Percentiles rank a stretch among this genome's conserved stretches.
These are phyloP conservation scores for Lantana camara DNA, from an alignment of 257 asterid genomes.

Conservation along the genomic window DNA sequence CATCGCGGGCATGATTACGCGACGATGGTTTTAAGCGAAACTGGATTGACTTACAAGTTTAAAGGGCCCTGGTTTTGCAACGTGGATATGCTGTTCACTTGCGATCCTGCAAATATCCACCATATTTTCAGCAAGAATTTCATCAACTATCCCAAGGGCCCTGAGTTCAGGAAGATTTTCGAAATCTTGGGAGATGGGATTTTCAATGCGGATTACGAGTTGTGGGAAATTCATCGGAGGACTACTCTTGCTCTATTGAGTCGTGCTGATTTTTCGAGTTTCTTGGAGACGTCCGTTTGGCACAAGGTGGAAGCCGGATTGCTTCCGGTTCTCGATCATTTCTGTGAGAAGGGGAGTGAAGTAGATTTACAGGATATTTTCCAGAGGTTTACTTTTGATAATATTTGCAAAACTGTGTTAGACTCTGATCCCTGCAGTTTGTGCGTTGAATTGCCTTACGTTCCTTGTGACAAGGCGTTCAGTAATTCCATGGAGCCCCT, in stretches of 20 bases:
- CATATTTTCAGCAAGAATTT: conserved; percentile 48
- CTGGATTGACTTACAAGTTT: conserved; percentile 37
- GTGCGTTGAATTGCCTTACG: conserved; percentile 31
- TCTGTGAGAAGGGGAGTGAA: background rate
- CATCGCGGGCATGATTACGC: conserved; percentile 32
- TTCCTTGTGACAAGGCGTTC: conserved; percentile 45
- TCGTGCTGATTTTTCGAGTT: conserved; percentile 16
- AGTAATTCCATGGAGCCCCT: conserved; percentile 28
- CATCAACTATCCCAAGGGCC: conserved; percentile 52
- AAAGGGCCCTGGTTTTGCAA: conserved; percentile 40
- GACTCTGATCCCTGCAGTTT: conserved; percentile 39
- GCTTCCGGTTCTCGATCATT: conserved; percentile 39
- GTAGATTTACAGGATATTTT: conserved; percentile 50
- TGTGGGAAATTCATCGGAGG: conserved; percentile 50
- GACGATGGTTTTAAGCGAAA: conserved; percentile 30
- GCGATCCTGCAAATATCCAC: conserved; percentile 54
- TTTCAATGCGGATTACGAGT: conserved; percentile 45
- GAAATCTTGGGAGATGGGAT: conserved; percentile 52
- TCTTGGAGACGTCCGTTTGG: conserved; percentile 28
- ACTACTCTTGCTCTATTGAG: conserved; percentile 26
- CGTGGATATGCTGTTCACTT: conserved; percentile 42
- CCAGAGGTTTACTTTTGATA: conserved; percentile 43
- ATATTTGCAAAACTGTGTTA: conserved; percentile 26
- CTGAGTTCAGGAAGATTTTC: conserved; percentile 41
- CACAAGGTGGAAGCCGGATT: conserved; percentile 40